Evolutionary conservation across 306 rosid species (phyloP).

Genomic region (Hippophae tibetana): DNA sequence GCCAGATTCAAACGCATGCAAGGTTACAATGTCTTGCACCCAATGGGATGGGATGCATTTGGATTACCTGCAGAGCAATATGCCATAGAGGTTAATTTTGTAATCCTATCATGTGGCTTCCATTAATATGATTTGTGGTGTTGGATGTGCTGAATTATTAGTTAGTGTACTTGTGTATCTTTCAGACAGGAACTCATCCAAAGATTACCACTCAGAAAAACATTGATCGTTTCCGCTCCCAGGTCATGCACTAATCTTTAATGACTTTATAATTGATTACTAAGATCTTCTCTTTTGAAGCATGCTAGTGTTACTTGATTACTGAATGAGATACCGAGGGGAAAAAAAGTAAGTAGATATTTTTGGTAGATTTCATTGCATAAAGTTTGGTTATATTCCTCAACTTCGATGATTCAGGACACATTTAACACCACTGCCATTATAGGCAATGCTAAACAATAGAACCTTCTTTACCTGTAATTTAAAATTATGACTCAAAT

Average conservation of each 20-base stretch:
- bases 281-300: background rate
- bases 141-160: constrained; percentile 1
- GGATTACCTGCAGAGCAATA: constrained; percentile 99
- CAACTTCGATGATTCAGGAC: background rate
- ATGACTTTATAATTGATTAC: background rate
- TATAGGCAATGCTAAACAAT: constrained; percentile 4
- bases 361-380: background rate
- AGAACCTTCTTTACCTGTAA: background rate
- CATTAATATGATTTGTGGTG: background rate
- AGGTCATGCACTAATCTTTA: constrained; percentile 39
- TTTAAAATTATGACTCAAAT: background rate
- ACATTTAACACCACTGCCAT: background rate
- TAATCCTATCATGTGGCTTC: constrained; percentile 11
- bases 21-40: constrained; percentile 86
- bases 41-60: constrained; percentile 99
- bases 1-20: constrained; percentile 87
- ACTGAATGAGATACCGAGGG: background rate
- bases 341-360: no score
- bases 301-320: background rate
- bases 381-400: background rate
- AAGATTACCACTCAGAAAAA: constrained; percentile 72
- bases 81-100: constrained; percentile 67
- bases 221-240: constrained; percentile 77
- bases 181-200: constrained; percentile 96
- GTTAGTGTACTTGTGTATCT: constrained; percentile 14